Base-by-base conservation (phyloP, 1,139 yeast species). In the Schwanniomyces etchellsii region DNA sequence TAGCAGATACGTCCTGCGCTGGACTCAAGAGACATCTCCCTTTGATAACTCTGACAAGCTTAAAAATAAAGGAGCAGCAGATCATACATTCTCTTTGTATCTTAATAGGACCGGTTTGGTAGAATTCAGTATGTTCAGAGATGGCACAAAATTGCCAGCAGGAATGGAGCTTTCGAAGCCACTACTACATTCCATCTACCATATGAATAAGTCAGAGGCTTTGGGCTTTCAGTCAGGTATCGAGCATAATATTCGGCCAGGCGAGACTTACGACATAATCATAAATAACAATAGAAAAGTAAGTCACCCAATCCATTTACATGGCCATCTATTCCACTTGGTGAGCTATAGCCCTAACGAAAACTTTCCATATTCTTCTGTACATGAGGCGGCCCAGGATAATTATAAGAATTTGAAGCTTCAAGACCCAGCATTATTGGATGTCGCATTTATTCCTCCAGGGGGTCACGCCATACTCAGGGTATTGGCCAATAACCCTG, bases 271-370 rank as follows among this genome's bases (percentile, higher is more conserved):
- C n/a, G 64, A 58, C 29, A 41, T 59, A 24, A 43, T 58, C 15
- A 35, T 58, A 31, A 49, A 58, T 35, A 58, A 56, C 34, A 41
- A 42, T 28, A 36, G 44, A 14, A 33, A 37, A 11, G 44, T 55
- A 31, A 51, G 47, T 27, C 67, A 60, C 35, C 65, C 65, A 4
- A 45, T 56, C 28, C 66, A 60, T 32, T 38, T 60, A 20, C 67
- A 60, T 37, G 66, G 66, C 3, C 67, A 60, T 34, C 41, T 43
- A 18, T 55, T 57, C 32, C 52, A 53, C 32, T 37, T 52, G 5
- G 38, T 58, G 6, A 50, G 56, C 35, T 50, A 34, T 41, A 54
- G 50, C 21, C 37, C 40, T 5, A 34, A 32, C 5, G 43, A 40
- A 16, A 43, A 39, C 18, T 57, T 57, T 33, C 50, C 49, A 2